These are phyloP conservation scores for Trichoderma oligosporum DNA, from an alignment of 2,329 filamentous ascomycete genomes.

Conservation along the genomic window DNA sequence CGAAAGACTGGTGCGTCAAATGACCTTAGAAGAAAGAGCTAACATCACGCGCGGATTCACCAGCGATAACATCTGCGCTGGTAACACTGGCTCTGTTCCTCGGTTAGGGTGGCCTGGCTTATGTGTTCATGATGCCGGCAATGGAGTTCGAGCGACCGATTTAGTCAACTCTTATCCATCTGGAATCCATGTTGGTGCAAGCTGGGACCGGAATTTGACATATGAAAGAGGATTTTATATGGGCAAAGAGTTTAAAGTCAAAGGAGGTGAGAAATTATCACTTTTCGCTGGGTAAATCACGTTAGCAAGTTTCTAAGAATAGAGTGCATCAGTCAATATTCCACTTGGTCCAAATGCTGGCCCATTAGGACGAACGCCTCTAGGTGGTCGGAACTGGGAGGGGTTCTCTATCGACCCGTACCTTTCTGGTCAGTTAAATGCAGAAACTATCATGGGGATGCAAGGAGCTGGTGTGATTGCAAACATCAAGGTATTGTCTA, in stretches of 20 bases:
- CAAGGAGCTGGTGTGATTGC: conserved; percentile 77
- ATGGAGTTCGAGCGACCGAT: conserved; percentile 47
- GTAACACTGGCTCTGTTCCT: conserved; percentile 45
- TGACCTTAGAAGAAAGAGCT: conserved; percentile 64
- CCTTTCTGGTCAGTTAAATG: conserved; percentile 65
- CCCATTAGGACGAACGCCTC: conserved; percentile 65
- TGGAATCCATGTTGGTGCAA: conserved; percentile 45
- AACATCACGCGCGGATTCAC: conserved; percentile 51
- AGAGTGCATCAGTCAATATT: conserved; percentile 52
- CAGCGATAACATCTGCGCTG: conserved; percentile 48
- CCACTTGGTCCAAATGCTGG: conserved; percentile 69
- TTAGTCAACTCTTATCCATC: conserved; percentile 48
- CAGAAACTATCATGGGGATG: conserved; percentile 70
- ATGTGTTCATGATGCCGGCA: conserved; percentile 49
- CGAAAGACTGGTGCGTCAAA: conserved; percentile 51
- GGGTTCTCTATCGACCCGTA: conserved; percentile 69
- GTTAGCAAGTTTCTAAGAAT: not conserved
- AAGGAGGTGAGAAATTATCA: conserved; percentile 44
- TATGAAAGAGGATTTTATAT: conserved; percentile 50
- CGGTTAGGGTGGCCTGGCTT: conserved; percentile 45
- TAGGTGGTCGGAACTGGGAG: conserved; percentile 73
- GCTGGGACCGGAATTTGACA: conserved; percentile 53
- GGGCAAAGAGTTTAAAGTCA: conserved; percentile 54
- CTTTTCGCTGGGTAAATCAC: rapidly evolving
- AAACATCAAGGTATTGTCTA: conserved; percentile 54